These are phyloP conservation scores for thale cress (Arabidopsis thaliana) DNA, from an alignment of 345 rosid species.

Conservation along the genomic window TAIR10.1 NC_003076.8:2208001-2208500, in stretches of 20 bases:
- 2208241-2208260: conserved; percentile 13
- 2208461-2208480: conserved; percentile 45
- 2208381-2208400: conserved; percentile 82
- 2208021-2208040: conserved; percentile 89
- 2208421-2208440: conserved; percentile 88
- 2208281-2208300: conserved; percentile 89
- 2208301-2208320: conserved; percentile 83
- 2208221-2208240: neutral
- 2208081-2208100: conserved; percentile 75
- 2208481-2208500: conserved; percentile 91
- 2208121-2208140: conserved; percentile 90
- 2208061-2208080: conserved; percentile 90
- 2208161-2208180: conserved; percentile 97
- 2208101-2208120: conserved; percentile 80
- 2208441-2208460: conserved; percentile 89
- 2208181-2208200: conserved; percentile 96
- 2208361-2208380: conserved; percentile 87
- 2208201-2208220: conserved; percentile 68
- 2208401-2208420: conserved; percentile 91
- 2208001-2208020: conserved; percentile 89
- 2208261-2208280: conserved; percentile 59
- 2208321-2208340: conserved; percentile 82
- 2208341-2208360: conserved; percentile 91
- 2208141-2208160: conserved; percentile 88
- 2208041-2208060: conserved; percentile 97